Conservation (phyloP, 2,329 filamentous ascomycete species). For the Thelonectria discophora region DNA sequence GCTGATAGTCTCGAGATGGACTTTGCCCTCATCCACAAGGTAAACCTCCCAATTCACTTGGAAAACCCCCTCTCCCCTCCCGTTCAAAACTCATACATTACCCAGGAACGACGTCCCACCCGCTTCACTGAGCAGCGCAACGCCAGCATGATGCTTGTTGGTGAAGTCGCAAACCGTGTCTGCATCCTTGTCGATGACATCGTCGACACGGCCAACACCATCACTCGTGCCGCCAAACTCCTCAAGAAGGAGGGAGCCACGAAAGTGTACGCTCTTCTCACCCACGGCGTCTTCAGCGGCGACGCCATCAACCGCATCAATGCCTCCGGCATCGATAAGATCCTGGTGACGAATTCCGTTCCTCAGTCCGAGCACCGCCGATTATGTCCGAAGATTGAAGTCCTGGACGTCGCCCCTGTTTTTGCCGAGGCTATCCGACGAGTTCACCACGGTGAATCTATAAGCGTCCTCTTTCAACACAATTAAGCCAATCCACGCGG, state of each 20-base stretch:
- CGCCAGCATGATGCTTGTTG: constrained; percentile 94
- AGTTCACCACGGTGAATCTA: constrained; percentile 97
- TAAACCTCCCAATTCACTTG: constrained; percentile 37
- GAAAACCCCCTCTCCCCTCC: constrained; percentile 39
- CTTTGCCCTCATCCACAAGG: constrained; percentile 98
- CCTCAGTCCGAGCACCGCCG: constrained; percentile 84
- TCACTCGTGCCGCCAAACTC: constrained; percentile 95
- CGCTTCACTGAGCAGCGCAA: constrained; percentile 90
- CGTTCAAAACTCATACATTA: constrained; percentile 47
- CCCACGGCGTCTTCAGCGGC: constrained; percentile 93
- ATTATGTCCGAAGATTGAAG: constrained; percentile 86
- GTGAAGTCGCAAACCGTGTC: constrained; percentile 80
- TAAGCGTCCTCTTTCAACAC: constrained; percentile 83
- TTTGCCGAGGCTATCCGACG: constrained; percentile 96
- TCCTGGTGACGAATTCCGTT: constrained; percentile 95
- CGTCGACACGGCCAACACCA: constrained; percentile 95
- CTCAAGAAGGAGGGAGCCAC: constrained; percentile 95
- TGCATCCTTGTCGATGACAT: constrained; percentile 95
- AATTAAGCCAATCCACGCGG: constrained; percentile 25
- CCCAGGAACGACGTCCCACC: constrained; percentile 85
- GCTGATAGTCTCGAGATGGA: constrained; percentile 93
- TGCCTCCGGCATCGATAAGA: constrained; percentile 89
- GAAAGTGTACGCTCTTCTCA: constrained; percentile 89
- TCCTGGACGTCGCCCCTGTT: constrained; percentile 87
- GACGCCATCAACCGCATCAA: constrained; percentile 96